A percentile compares a stretch with the other conserved stretches of the same genome.
Evolutionary conservation across 2,329 filamentous ascomycete species (phyloP).

Genomic region (Lachnellula subtilissima): DNA sequence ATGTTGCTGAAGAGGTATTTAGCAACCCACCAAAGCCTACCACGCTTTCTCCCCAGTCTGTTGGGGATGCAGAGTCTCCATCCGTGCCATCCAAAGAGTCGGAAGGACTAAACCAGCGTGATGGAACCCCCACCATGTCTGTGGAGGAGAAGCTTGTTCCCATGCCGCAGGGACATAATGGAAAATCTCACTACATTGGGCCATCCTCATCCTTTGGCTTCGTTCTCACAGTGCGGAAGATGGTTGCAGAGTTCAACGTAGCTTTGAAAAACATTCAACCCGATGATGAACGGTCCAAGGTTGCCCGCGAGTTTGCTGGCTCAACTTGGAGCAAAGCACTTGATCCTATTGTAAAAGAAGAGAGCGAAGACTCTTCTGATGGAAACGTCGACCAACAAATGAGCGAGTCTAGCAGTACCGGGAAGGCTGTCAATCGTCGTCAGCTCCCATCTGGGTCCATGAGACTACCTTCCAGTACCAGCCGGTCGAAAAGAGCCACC

Average conservation of each 20-base stretch:
- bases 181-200: slow-evolving; percentile 29
- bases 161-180: slow-evolving; percentile 14
- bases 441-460: slow-evolving; percentile 15
- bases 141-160: slow-evolving; percentile 27
- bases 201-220: slow-evolving; percentile 31
- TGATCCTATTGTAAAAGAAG: slow-evolving; percentile 26
- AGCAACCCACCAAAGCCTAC: slow-evolving; percentile 16
- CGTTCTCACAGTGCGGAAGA: slow-evolving; percentile 26
- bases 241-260: slow-evolving; percentile 29
- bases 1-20: slow-evolving; percentile 23
- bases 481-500: slow-evolving; percentile 15
- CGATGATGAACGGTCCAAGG: slow-evolving; percentile 23
- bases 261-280: slow-evolving; percentile 18
- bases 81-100: slow-evolving; percentile 15
- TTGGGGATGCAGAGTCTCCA: slow-evolving; percentile 14
- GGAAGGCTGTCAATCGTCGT: neutral
- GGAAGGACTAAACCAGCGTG: slow-evolving; percentile 4
- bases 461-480: slow-evolving; percentile 12
- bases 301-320: slow-evolving; percentile 25
- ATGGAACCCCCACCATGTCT: slow-evolving; percentile 11
- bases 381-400: slow-evolving; percentile 9
- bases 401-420: neutral
- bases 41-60: slow-evolving; percentile 15
- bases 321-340: slow-evolving; percentile 29
- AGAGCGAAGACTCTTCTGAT: slow-evolving; percentile 24